phyloP scores from a whole-genome alignment of 2,329 filamentous ascomycete genomes.

The Stachybotrys chlorohalonatus region DNA sequence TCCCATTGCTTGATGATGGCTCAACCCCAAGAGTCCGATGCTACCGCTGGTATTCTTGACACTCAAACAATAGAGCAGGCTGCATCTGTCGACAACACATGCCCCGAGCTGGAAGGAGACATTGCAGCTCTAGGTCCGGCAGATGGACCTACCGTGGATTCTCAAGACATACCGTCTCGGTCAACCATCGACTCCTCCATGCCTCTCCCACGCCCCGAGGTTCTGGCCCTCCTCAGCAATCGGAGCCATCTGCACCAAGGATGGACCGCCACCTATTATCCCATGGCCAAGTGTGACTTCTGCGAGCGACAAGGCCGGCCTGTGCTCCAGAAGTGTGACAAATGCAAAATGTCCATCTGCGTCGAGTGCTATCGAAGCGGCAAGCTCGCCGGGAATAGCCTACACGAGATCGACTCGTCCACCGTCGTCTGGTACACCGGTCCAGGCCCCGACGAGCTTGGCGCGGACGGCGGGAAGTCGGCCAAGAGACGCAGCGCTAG shows the following conservation, averaged over 20 bases:
- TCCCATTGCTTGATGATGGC: background rate
- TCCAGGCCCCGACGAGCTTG: too few species aligned
- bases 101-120: background rate
- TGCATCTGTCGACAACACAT: background rate
- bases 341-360: conserved; percentile 15
- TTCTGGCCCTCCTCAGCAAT: too few species aligned
- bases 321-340: conserved; percentile 12
- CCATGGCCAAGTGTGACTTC: conserved; percentile 17
- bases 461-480: too few species aligned
- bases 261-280: conserved; percentile 10
- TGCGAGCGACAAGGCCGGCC: conserved; percentile 12
- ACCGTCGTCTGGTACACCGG: background rate
- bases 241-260: conserved; percentile 1
- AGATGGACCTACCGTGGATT: too few species aligned
- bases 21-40: background rate
- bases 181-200: too few species aligned
- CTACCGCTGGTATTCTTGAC: background rate
- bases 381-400: conserved; percentile 6
- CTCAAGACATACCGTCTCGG: too few species aligned
- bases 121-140: too few species aligned
- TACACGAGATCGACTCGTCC: conserved; percentile 9
- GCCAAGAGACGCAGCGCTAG: too few species aligned
- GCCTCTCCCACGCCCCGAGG: too few species aligned
- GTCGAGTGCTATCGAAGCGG: conserved; percentile 7
- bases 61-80: background rate